These are phyloP conservation scores for Coriaria nepalensis DNA, from an alignment of 306 rosid genomes.

Conservation along the genomic window DNA sequence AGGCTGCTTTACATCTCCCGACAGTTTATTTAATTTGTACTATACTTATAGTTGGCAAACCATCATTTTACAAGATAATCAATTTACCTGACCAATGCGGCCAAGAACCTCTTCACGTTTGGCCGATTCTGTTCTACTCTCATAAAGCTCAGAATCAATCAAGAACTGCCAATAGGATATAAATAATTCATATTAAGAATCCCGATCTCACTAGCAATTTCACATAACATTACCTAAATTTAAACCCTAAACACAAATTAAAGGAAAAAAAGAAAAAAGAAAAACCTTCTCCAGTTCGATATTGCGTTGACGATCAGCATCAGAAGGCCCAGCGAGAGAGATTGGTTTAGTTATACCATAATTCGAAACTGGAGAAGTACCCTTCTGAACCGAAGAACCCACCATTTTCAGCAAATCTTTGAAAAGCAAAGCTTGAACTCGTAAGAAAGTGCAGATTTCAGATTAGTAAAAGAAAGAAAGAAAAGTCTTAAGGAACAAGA, in stretches of 20 bases:
- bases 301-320: slow-evolving; percentile 58
- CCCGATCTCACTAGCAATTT: neutral
- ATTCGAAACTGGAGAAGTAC: slow-evolving; percentile 25
- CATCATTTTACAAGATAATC: neutral
- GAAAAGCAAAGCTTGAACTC: neutral
- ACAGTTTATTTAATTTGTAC: too few species aligned
- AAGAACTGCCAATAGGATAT: slow-evolving; percentile 30
- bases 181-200: neutral
- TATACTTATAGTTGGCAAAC: too few species aligned
- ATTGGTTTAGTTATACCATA: slow-evolving; percentile 61
- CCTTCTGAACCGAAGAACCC: slow-evolving; percentile 36
- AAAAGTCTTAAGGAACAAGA: neutral
- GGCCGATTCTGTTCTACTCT: slow-evolving; percentile 52
- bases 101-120: slow-evolving; percentile 62
- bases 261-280: slow-evolving; percentile 3
- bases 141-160: slow-evolving; percentile 68
- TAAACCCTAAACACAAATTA: neutral
- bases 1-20: too few species aligned
- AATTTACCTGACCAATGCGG: slow-evolving; percentile 57
- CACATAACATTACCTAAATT: neutral
- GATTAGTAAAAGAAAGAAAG: slow-evolving; percentile 1
- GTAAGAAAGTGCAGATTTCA: neutral
- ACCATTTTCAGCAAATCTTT: slow-evolving; percentile 36
- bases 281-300: slow-evolving; percentile 58
- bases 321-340: slow-evolving; percentile 68